These are phyloP conservation scores for Limtongia smithiae DNA, from an alignment of 805 yeast species.

Conservation along the genomic window DNA sequence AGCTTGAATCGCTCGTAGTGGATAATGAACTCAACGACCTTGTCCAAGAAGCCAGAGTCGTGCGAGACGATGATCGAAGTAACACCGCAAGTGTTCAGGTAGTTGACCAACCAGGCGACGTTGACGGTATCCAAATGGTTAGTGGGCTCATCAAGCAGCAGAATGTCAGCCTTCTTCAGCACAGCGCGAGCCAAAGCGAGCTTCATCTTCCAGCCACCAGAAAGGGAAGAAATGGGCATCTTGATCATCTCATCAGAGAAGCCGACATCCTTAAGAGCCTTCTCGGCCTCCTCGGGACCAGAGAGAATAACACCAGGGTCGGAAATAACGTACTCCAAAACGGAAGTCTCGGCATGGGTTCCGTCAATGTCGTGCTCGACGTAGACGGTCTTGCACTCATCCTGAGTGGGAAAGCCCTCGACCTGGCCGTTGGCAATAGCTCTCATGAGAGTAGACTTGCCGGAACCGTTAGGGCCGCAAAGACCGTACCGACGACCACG, in stretches of 20 bases:
- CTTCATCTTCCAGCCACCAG: slow-evolving; percentile 99
- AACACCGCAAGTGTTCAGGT: slow-evolving; percentile 97
- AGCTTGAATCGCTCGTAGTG: slow-evolving; percentile 99
- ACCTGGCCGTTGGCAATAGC: slow-evolving; percentile 97
- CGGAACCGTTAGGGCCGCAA: slow-evolving; percentile 99
- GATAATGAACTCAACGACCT: slow-evolving; percentile 95
- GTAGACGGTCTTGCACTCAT: slow-evolving; percentile 97
- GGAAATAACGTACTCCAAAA: slow-evolving; percentile 87
- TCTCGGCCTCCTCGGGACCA: slow-evolving; percentile 70
- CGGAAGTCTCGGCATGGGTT: slow-evolving; percentile 93
- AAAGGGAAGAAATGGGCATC: slow-evolving; percentile 93
- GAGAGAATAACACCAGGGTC: slow-evolving; percentile 61
- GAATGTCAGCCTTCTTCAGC: slow-evolving; percentile 95
- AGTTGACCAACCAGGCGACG: slow-evolving; percentile 99
- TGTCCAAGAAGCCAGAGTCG: slow-evolving; percentile 99
- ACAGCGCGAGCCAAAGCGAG: slow-evolving; percentile 99
- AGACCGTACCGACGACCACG: slow-evolving; percentile 99
- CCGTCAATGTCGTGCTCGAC: slow-evolving; percentile 99
- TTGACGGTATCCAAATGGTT: slow-evolving; percentile 99
- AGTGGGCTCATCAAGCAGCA: slow-evolving; percentile 98
- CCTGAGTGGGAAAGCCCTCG: slow-evolving; percentile 99
- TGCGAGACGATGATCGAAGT: slow-evolving; percentile 98
- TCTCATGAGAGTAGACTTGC: slow-evolving; percentile 98
- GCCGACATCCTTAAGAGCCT: slow-evolving; percentile 81
- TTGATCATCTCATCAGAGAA: slow-evolving; percentile 90